These are phyloP conservation scores for Colletotrichum filicis DNA, from an alignment of 2,329 filamentous ascomycete genomes.

Conservation along the genomic window DNA sequence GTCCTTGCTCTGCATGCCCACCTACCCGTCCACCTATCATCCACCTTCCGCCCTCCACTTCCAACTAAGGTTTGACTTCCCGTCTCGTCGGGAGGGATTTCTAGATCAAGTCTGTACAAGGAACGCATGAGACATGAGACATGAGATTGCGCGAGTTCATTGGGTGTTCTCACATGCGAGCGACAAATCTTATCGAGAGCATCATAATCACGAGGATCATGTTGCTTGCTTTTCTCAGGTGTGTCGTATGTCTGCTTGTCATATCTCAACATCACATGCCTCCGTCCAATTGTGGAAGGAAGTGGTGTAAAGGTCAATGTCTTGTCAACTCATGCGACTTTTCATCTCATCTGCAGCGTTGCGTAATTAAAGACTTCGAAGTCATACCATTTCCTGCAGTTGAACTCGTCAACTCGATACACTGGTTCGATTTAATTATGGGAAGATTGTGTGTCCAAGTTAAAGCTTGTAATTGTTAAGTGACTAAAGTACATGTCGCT, in stretches of 20 bases:
- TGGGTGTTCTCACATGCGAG: not conserved
- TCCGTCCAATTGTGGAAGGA: not conserved
- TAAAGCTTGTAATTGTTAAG: conserved; percentile 20
- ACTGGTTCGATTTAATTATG: too few species aligned
- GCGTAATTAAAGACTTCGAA: too few species aligned
- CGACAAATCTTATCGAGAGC: not conserved
- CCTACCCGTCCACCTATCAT: too few species aligned
- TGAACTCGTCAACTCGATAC: too few species aligned
- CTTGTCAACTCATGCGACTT: too few species aligned
- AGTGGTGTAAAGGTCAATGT: too few species aligned
- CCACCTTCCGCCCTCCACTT: too few species aligned
- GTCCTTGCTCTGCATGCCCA: not conserved
- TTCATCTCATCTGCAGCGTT: too few species aligned
- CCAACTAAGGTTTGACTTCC: not conserved
- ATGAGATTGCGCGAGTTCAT: too few species aligned
- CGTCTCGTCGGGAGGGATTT: not conserved
- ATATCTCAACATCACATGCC: not conserved
- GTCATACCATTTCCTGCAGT: too few species aligned
- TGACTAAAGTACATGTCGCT: conserved; percentile 9
- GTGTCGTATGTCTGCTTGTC: not conserved
- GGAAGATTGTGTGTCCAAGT: not conserved
- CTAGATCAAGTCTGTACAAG: not conserved
- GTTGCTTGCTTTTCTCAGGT: not conserved
- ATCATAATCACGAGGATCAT: not conserved
- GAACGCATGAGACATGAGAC: not conserved